Conservation (phyloP, 306 rosid species). For the Glycine tomentella region DNA sequence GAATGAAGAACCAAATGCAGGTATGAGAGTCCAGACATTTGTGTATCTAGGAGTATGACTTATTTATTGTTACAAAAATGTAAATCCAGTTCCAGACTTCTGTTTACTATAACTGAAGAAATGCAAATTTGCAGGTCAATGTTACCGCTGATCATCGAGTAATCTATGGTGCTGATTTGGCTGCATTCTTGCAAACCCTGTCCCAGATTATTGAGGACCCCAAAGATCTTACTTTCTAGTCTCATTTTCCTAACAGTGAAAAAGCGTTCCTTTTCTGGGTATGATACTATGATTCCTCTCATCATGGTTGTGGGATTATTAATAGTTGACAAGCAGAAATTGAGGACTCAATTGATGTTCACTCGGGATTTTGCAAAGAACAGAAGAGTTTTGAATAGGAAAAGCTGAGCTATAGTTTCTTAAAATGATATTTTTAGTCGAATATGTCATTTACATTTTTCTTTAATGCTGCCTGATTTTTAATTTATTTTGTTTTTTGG, state of each 20-base stretch:
- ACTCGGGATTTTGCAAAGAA: slow-evolving; percentile 38
- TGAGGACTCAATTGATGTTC: slow-evolving; percentile 39
- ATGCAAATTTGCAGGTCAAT: slow-evolving; percentile 71
- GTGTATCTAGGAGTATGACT: neutral
- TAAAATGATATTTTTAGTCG: slow-evolving; percentile 33
- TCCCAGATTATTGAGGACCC: slow-evolving; percentile 93
- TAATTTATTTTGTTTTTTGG: neutral
- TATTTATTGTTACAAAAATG: slow-evolving; percentile 15
- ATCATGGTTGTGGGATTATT: slow-evolving; percentile 15
- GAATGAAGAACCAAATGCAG: slow-evolving; percentile 96
- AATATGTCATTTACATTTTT: slow-evolving; percentile 30
- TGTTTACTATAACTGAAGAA: slow-evolving; percentile 41
- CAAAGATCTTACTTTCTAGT: slow-evolving; percentile 92
- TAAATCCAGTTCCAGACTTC: slow-evolving; percentile 24
- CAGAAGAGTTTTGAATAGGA: slow-evolving; percentile 47
- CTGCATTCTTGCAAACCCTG: slow-evolving; percentile 91
- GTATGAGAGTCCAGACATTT: slow-evolving; percentile 51
- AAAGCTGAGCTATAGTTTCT: slow-evolving; percentile 49
- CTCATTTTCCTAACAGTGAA: slow-evolving; percentile 36
- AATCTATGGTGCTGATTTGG: slow-evolving; percentile 92
- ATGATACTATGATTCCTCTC: slow-evolving; percentile 38
- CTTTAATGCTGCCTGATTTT: neutral
- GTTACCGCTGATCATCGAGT: slow-evolving; percentile 99
- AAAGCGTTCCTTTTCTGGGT: neutral
- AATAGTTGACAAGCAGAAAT: slow-evolving; percentile 30